These are phyloP conservation scores for Daldinia eschscholtzii DNA, from an alignment of 2,329 filamentous ascomycete species.

Conservation along the genomic window DNA sequence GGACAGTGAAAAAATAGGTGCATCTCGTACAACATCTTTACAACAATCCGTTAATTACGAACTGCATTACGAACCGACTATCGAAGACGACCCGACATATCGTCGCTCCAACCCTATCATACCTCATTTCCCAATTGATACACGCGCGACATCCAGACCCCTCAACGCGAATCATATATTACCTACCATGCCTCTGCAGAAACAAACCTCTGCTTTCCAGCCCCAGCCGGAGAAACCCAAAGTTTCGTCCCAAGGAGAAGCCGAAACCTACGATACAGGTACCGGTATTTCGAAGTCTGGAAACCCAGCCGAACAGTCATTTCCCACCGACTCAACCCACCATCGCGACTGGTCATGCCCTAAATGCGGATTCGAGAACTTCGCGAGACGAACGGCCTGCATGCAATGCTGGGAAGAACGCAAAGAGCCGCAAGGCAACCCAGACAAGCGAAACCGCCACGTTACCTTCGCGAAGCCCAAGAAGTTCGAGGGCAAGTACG, in stretches of 20 bases:
- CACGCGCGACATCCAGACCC: not conserved
- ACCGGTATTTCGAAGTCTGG: not conserved
- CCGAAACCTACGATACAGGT: not conserved
- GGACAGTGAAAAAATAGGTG: not conserved
- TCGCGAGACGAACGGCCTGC: not conserved
- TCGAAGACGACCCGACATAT: not conserved
- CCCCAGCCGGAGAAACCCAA: not conserved
- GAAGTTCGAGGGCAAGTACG: constrained; percentile 8
- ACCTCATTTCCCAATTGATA: not conserved
- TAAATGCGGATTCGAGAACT: not conserved
- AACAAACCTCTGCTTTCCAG: not conserved
- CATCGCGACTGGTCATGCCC: not conserved
- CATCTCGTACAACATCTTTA: not conserved
- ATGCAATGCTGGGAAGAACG: constrained; percentile 1
- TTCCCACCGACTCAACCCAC: not conserved
- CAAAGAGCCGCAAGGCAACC: not conserved
- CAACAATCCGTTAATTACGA: not conserved
- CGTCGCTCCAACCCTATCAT: not conserved
- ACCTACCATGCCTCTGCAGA: not conserved
- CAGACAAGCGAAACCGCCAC: not conserved
- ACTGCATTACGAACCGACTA: not conserved
- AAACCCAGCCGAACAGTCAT: not conserved
- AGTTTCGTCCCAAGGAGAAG: not conserved
- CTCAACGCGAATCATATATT: not conserved
- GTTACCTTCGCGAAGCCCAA: constrained; percentile 3